Evolutionary conservation across 768 basidiomycete species (phyloP), one percentile per base, ranked within the genome.

Genomic region (Guyanaporus albipodus): DNA sequence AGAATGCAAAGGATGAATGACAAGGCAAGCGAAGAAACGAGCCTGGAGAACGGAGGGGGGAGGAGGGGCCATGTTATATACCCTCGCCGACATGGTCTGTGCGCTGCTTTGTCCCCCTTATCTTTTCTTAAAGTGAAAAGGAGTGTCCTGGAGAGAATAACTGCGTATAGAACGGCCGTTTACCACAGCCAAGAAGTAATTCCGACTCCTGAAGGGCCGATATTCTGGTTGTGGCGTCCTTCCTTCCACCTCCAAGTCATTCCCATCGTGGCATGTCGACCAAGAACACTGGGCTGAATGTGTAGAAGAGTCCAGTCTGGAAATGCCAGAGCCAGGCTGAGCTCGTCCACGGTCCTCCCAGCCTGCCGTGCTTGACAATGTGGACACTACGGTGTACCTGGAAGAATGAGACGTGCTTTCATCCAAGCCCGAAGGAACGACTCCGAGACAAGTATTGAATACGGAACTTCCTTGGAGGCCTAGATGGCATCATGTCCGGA

Each of bases 81-180:
- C 33, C 40, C 41, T 46, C 46, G n/a, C 11, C 18, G 47, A 42
- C 43, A 34, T 35, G 42, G 50, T 38, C 50, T 18, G 38, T 52
- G 53, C 34, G 9, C 28, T 11, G 9, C 15, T 31, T 22, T 26
- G 1, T 40, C 19, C 17, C 31, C 24, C 5, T 27, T 23, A 32
- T 19, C 29, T 34, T 11, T 29, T 28, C 37, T 31, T 12, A 23
- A 36, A 18, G 19, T 38, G 22, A 39, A 26, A 24, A 33, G 9
- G 38, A 39, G 34, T 15, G 12, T 3, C 26, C 32, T 8, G 2
- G 4, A 4, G 8, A 35, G 18, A 38, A 10, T 11, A 12, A 32
- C 19, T 3, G 45, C 44, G 40, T 35, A 32, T 4, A 19, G 31
- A 26, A 37, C 32, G 42, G 45, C 26, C 34, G 31, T 42, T 55